Percentiles rank a stretch among this genome's conserved stretches.
phyloP scores from a whole-genome alignment of 768 basidiomycete species.

The Lactarius vividus region DNA sequence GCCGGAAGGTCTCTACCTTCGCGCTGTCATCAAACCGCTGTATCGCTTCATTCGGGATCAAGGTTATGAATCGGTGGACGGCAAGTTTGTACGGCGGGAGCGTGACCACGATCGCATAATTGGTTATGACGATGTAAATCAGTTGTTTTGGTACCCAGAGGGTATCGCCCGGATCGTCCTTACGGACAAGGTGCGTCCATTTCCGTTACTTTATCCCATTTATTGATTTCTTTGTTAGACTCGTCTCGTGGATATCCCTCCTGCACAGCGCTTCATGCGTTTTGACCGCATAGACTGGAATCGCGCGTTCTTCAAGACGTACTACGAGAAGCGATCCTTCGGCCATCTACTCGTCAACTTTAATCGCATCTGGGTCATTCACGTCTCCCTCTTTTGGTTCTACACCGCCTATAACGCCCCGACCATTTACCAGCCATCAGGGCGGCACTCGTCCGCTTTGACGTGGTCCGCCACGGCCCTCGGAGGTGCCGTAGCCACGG shows the following conservation, averaged over 20 bases:
- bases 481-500: conserved; percentile 91
- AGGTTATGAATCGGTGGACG: conserved; percentile 94
- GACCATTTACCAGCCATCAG: conserved; percentile 61
- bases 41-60: conserved; percentile 98
- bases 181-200: conserved; percentile 69
- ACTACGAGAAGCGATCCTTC: conserved; percentile 95
- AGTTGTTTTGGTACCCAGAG: conserved; percentile 99
- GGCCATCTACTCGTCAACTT: conserved; percentile 98
- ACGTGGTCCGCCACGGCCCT: conserved; percentile 92
- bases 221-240: conserved; percentile 47
- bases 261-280: conserved; percentile 92
- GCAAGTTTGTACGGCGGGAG: conserved; percentile 91
- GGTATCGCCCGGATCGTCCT: conserved; percentile 91
- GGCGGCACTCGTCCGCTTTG: conserved; percentile 68
- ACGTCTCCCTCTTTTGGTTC: conserved; percentile 92
- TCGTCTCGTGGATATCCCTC: conserved; percentile 86
- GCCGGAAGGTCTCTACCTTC: conserved; percentile 92
- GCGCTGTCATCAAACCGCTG: conserved; percentile 86
- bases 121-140: conserved; percentile 98
- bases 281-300: conserved; percentile 84
- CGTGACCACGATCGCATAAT: conserved; percentile 92
- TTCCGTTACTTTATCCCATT: neutral
- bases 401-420: conserved; percentile 96
- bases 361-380: conserved; percentile 99
- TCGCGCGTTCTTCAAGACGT: conserved; percentile 97